phyloP scores from a whole-genome alignment of 2,329 filamentous ascomycete species.

The Aspergillus nomiae region DNA sequence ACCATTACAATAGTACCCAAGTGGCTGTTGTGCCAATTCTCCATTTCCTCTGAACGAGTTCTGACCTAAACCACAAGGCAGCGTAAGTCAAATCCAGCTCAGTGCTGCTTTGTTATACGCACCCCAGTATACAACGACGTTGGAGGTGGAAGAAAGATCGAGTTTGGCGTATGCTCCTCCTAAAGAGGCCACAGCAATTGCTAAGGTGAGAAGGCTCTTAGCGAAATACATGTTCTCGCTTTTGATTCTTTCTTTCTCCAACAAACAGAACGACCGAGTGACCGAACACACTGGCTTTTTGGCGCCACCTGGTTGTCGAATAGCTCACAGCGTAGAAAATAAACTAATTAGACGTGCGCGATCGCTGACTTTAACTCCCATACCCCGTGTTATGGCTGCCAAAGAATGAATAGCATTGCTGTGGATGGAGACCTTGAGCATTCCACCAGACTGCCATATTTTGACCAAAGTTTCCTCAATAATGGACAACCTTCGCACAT shows the following conservation, averaged over 20 bases:
- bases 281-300: background rate
- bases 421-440: background rate
- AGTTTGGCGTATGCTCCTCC: conserved; percentile 43
- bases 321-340: background rate
- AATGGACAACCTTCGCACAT: background rate
- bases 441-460: background rate
- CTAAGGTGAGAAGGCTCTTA: conserved; percentile 26
- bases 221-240: conserved; percentile 29
- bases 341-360: background rate
- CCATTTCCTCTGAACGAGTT: conserved; percentile 59
- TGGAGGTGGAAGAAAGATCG: conserved; percentile 49
- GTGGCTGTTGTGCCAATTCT: conserved; percentile 53
- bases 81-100: background rate
- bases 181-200: conserved; percentile 33
- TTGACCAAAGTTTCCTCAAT: background rate
- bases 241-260: background rate
- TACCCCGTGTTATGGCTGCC: background rate
- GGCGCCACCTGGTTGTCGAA: background rate
- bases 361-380: background rate
- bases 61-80: conserved; percentile 49
- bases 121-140: conserved; percentile 69
- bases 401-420: conserved; percentile 1
- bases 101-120: conserved; percentile 7
- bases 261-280: background rate
- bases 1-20: conserved; percentile 63